Conservation (phyloP, 805 yeast species). For the Kregervanrija delftensis region DNA sequence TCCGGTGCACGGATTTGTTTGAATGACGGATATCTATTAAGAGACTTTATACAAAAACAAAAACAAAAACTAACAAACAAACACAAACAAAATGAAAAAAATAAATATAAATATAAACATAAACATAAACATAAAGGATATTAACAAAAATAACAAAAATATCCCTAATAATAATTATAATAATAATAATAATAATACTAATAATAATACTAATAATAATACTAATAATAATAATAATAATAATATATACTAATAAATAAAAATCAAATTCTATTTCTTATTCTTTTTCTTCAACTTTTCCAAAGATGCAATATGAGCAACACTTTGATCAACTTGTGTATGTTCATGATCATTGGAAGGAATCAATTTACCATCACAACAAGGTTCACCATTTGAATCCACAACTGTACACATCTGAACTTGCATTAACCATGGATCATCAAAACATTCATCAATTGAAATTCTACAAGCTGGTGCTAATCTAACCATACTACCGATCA, state of each 20-base stretch:
- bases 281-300: conserved; percentile 69
- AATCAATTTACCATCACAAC: conserved; percentile 29
- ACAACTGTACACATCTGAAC: conserved; percentile 64
- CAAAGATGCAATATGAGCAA: conserved; percentile 90
- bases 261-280: conserved; percentile 8
- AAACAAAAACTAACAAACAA: no score
- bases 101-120: no score
- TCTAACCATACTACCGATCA: conserved; percentile 72
- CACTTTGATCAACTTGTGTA: conserved; percentile 85
- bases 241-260: not conserved
- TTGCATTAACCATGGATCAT: conserved; percentile 60
- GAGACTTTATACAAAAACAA: no score
- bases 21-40: no score
- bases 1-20: no score
- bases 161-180: not conserved
- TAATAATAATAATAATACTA: no score
- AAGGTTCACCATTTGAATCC: conserved; percentile 30
- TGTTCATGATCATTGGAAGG: conserved; percentile 65
- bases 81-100: no score
- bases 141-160: no score
- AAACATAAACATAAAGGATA: no score
- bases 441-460: conserved; percentile 70
- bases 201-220: no score
- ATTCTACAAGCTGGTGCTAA: conserved; percentile 83
- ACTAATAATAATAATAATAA: no score